phyloP scores from a whole-genome alignment of 1,284 basidiomycete species.

The Limonomyces culmigenus region DNA sequence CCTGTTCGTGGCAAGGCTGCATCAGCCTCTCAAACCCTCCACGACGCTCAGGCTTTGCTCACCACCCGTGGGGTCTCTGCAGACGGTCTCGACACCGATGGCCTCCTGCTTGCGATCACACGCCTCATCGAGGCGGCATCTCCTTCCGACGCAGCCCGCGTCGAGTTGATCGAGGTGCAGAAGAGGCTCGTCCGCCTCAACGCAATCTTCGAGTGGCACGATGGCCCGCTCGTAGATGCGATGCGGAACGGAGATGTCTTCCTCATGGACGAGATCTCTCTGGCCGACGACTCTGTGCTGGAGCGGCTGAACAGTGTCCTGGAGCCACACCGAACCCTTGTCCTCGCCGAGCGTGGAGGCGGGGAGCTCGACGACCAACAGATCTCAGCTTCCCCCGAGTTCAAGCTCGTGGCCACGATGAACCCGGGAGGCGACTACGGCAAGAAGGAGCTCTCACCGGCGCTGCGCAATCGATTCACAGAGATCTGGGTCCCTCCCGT shows the following conservation, averaged over 20 bases:
- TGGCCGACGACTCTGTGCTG: slow-evolving; percentile 96
- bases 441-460: slow-evolving; percentile 97
- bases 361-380: slow-evolving; percentile 43
- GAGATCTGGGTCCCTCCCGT: slow-evolving; percentile 97
- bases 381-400: slow-evolving; percentile 47
- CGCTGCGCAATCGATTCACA: slow-evolving; percentile 94
- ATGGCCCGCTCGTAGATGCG: slow-evolving; percentile 87
- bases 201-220: slow-evolving; percentile 93
- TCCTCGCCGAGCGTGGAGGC: slow-evolving; percentile 88
- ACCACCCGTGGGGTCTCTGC: slow-evolving; percentile 21
- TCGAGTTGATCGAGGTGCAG: slow-evolving; percentile 15
- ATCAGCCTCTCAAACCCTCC: slow-evolving; percentile 26
- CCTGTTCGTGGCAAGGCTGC: slow-evolving; percentile 72
- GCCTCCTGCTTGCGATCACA: slow-evolving; percentile 14
- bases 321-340: slow-evolving; percentile 78
- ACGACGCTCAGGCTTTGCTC: slow-evolving; percentile 25
- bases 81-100: slow-evolving; percentile 15
- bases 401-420: slow-evolving; percentile 96
- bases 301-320: slow-evolving; percentile 96
- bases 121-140: slow-evolving; percentile 16
- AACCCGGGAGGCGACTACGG: slow-evolving; percentile 99
- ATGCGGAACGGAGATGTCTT: slow-evolving; percentile 83
- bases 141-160: too few species aligned
- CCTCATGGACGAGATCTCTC: slow-evolving; percentile 91
- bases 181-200: slow-evolving; percentile 28